Evolutionary conservation across 1,284 basidiomycete genomes (phyloP).

Genomic region (Puccinia novopanici): DNA sequence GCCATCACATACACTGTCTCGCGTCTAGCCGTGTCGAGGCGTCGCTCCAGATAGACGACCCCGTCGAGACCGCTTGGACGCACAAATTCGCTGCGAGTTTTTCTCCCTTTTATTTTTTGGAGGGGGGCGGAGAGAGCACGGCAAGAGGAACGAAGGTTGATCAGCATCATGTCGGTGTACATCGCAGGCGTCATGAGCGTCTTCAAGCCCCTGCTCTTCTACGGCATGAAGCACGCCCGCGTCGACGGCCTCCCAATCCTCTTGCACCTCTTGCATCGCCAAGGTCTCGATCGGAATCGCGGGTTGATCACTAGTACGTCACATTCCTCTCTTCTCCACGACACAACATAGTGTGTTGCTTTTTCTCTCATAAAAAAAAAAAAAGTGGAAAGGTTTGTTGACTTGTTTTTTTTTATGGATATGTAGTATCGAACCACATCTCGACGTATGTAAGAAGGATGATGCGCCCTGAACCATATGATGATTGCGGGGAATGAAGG

Average conservation of each 20-base stretch:
- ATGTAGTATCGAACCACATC: slow-evolving; percentile 41
- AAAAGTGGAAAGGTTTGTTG: not conserved
- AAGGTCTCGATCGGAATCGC: not conserved
- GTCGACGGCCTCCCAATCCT: slow-evolving; percentile 36
- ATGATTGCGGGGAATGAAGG: too few species aligned
- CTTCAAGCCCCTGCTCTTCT: slow-evolving; percentile 40
- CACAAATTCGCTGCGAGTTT: too few species aligned
- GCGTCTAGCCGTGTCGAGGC: too few species aligned
- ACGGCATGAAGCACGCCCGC: slow-evolving; percentile 17
- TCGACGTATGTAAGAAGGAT: slow-evolving; percentile 40
- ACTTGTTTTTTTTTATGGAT: not conserved
- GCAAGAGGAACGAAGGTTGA: too few species aligned
- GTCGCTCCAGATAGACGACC: too few species aligned
- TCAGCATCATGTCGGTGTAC: slow-evolving; percentile 45
- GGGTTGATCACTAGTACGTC: slow-evolving; percentile 36
- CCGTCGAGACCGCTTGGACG: too few species aligned
- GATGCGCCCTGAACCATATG: not conserved
- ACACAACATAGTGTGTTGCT: not conserved
- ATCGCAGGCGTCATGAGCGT: slow-evolving; percentile 41
- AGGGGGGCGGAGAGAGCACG: too few species aligned
- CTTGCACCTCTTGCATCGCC: slow-evolving; percentile 4
- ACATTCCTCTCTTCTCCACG: not conserved
- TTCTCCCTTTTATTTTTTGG: too few species aligned
- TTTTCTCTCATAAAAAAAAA: not conserved
- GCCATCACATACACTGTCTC: too few species aligned